These are phyloP conservation scores for Elsinoe australis DNA, from an alignment of 2,329 filamentous ascomycete species.

Conservation along the genomic window DNA sequence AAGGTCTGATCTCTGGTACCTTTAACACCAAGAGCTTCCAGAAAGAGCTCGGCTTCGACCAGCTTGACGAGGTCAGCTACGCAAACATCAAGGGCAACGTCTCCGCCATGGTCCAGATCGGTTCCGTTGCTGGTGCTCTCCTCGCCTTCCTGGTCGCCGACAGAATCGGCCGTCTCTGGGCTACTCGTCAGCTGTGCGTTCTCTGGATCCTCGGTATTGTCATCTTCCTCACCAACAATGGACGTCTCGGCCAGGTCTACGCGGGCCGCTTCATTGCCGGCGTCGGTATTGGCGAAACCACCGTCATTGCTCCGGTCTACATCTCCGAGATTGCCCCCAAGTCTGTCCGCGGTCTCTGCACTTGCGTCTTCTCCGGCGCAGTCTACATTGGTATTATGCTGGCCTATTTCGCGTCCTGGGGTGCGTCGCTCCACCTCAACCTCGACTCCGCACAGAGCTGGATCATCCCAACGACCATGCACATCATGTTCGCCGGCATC, in stretches of 20 bases:
- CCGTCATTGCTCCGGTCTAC: conserved; percentile 40
- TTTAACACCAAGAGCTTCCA: conserved; percentile 57
- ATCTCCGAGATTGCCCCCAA: conserved; percentile 54
- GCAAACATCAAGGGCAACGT: conserved; percentile 64
- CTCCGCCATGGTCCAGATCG: conserved; percentile 71
- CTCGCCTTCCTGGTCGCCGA: conserved; percentile 48
- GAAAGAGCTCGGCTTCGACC: conserved; percentile 47
- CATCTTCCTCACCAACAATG: conserved; percentile 35
- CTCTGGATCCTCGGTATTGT: conserved; percentile 37
- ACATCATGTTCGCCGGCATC: conserved; percentile 66
- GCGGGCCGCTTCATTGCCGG: conserved; percentile 55
- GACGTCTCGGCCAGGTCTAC: conserved; percentile 45
- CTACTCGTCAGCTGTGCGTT: conserved; percentile 36
- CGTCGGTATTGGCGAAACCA: conserved; percentile 44
- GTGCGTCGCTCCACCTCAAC: conserved; percentile 44
- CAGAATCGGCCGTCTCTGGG: conserved; percentile 37
- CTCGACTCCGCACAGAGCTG: conserved; percentile 33
- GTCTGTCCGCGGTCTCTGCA: conserved; percentile 60
- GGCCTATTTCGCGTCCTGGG: conserved; percentile 62
- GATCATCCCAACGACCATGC: conserved; percentile 63
- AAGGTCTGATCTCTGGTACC: conserved; percentile 55
- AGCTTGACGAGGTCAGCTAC: conserved; percentile 46
- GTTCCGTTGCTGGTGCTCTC: conserved; percentile 62
- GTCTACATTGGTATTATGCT: conserved; percentile 72
- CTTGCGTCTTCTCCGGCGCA: conserved; percentile 58